phyloP scores from a whole-genome alignment of 257 asterid species.

The Rauvolfia tetraphylla region DNA sequence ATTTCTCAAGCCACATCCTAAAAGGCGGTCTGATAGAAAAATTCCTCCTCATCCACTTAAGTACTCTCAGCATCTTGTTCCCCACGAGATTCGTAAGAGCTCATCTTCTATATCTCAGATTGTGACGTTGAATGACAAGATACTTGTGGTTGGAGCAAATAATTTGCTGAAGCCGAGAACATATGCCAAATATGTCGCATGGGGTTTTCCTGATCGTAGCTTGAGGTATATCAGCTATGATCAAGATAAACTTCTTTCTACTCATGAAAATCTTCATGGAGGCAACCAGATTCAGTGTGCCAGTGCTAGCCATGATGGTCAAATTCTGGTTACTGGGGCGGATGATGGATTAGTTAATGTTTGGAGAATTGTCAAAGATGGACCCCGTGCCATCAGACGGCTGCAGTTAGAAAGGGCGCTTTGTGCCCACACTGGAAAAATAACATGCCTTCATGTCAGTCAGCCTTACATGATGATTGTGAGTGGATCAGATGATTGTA shows the following conservation, averaged over 20 bases:
- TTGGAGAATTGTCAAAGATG: constrained; percentile 80
- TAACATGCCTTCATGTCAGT: constrained; percentile 80
- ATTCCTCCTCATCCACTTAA: constrained; percentile 77
- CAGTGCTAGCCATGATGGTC: constrained; percentile 92
- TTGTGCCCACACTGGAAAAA: constrained; percentile 79
- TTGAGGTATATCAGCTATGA: constrained; percentile 78
- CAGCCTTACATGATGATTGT: constrained; percentile 98
- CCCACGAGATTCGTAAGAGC: constrained; percentile 77
- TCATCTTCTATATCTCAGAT: constrained; percentile 80
- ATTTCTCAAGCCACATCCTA: constrained; percentile 83
- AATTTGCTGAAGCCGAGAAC: constrained; percentile 80
- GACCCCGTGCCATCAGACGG: constrained; percentile 65
- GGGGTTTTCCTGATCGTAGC: constrained; percentile 99
- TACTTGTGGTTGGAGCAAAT: constrained; percentile 72
- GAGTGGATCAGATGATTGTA: constrained; percentile 92
- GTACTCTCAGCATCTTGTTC: constrained; percentile 60
- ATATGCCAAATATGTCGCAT: constrained; percentile 66
- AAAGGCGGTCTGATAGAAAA: constrained; percentile 80
- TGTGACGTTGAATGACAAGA: constrained; percentile 60
- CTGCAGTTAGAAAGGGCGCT: constrained; percentile 75
- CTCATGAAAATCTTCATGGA: constrained; percentile 97
- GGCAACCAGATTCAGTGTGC: constrained; percentile 92
- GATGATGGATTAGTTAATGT: constrained; percentile 83
- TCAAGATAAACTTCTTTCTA: constrained; percentile 87
- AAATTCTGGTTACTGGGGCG: constrained; percentile 79